Base-by-base conservation (phyloP, 2,329 filamentous ascomycete genomes). In the Colletotrichum sansevieriae region DNA sequence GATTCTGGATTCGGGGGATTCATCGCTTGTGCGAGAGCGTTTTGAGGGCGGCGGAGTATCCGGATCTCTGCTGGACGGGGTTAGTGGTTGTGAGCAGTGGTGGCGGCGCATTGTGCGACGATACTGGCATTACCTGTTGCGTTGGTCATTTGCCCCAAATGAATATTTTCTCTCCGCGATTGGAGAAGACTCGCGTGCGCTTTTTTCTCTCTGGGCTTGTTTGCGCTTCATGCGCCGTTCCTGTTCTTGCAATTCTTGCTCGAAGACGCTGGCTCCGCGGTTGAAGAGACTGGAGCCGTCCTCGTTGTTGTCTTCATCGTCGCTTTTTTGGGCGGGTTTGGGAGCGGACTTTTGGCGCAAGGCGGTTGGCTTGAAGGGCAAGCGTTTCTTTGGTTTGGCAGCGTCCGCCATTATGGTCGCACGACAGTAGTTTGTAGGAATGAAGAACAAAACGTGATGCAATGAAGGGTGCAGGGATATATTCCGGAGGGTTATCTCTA, bases 361-460 rank as follows among this genome's bases (percentile, higher is more conserved):
- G 20, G 79, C 82, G 2, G 83, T 85, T 12, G 83, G 83, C 70
- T 86, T 86, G 75, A 86, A 86, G 0, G 84, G 84, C 1, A 86
- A 80, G 68, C 79, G 81, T 73, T 81, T 81, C 63, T 77, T 78
- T 70, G 68, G 68, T 33, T 66, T 69, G 4, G 55, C 66, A 43
- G 66, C 62, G 35, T 70, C 68, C 18, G 70, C 67, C 67, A 70
- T 70, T n/a, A 18, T 56, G 20, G 20, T 12, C 9, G 49, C 29
- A 29, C 49, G 49, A 33, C 49, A 33, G 13, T 20, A 25, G 3
- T 54, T 54, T 35, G n/a, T 54, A 18, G 15, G 29, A 52, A n/a
- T 3, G 33, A 35, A 54, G 33, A 35, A 33, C 37, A 25, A 54
- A 6, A 4, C 25, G 61, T 22, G 20, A 13, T 46, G 15, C 47